phyloP scores from a whole-genome alignment of 805 yeast genomes.

The Yueomyces sinensis region DNA sequence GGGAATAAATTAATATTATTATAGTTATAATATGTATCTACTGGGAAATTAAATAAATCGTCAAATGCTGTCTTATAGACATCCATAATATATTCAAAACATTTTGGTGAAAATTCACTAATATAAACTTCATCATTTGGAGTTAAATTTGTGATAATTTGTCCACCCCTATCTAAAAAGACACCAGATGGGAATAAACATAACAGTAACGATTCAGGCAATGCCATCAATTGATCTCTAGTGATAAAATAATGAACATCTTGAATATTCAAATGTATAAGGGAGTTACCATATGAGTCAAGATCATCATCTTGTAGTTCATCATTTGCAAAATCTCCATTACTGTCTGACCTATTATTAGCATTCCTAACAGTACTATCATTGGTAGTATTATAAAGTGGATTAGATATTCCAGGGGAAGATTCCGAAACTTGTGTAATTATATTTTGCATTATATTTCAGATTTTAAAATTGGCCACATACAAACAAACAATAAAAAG shows the following conservation, averaged over 20 bases:
- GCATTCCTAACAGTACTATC: constrained; percentile 1
- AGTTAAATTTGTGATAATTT: constrained; percentile 63
- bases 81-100: constrained; percentile 72
- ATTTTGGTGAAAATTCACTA: constrained; percentile 65
- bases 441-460: constrained; percentile 25
- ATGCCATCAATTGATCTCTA: constrained; percentile 76
- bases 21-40: constrained; percentile 3
- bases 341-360: background rate
- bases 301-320: constrained; percentile 21
- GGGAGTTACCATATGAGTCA: constrained; percentile 30
- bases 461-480: no score
- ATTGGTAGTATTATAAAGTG: constrained; percentile 1
- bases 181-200: constrained; percentile 89
- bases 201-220: constrained; percentile 80
- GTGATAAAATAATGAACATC: constrained; percentile 65
- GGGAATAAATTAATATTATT: background rate
- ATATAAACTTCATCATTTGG: constrained; percentile 72
- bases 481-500: no score
- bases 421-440: constrained; percentile 62
- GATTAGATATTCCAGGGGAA: background rate
- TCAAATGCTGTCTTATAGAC: constrained; percentile 58
- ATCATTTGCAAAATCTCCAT: constrained; percentile 1
- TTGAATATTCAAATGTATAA: constrained; percentile 65
- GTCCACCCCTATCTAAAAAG: constrained; percentile 63
- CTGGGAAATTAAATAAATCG: constrained; percentile 33